Evolutionary conservation across 2,329 filamentous ascomycete genomes (phyloP), one percentile per base, ranked within the genome.

Genomic region (Clonostachys sp.): DNA sequence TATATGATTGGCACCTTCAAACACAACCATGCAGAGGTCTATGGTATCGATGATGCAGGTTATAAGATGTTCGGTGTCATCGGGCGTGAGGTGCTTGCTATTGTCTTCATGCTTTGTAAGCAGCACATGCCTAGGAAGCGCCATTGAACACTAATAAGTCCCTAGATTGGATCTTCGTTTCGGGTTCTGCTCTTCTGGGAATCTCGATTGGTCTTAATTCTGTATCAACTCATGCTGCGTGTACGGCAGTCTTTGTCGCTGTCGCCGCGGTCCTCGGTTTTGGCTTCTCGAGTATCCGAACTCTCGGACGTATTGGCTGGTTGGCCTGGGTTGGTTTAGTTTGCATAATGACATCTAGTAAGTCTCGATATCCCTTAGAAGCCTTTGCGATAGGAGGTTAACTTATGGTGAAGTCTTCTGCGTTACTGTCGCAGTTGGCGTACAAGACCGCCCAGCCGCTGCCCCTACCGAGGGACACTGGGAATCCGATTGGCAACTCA

Each of bases 321-420:
- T 38, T 67, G 1, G 60, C 61, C 2, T 65, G 60, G 61, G 30
- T 63, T 7, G 62, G 62, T 10, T 47, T 65, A 54, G 48, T 72
- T 5, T 79, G 73, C 33, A 74, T 85, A 36, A 81, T 49, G 78
- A 80, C 46, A 67, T 81, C 43, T 77, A 81, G 54, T 68, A 59
- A 56, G 65, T 12, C 10, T 30, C 20, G 12, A 14, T 6, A 5
- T 8, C 36, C 36, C 36, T n/a, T 2, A n/a, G 7, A 7, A n/a
- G 5, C 3, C 4, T 34, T 17, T 12, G 10, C 18, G 12, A 4
- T 5, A 30, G 9, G 12, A 12, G 3, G 39, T 20, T 12, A 17
- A 16, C 14, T 3, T n/a, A 33, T 8, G 24, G 10, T 12, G 9
- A 24, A 55, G 58, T 63, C 30, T 47, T 64, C 14, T 50, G 50